Evolutionary conservation across 306 rosid species (phyloP).

Genomic region (Lathyrus oleraceus): DNA sequence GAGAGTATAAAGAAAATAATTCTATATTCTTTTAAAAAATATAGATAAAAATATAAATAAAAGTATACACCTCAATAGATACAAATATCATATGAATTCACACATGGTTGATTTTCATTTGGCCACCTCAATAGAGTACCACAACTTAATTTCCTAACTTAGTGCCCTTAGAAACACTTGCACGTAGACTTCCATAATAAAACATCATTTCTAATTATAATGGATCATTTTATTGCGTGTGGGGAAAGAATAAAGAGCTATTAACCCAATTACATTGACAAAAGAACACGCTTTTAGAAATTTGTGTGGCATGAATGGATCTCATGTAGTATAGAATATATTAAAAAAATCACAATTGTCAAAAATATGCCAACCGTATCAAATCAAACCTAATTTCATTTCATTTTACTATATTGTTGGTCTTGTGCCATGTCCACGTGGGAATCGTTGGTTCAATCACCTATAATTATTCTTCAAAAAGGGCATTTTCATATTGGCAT

Average conservation of each 20-base stretch:
- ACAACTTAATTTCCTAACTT: too few relatives aligned
- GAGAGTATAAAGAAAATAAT: too few relatives aligned
- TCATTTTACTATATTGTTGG: not conserved
- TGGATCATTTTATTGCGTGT: not conserved
- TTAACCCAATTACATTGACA: not conserved
- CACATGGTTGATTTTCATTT: too few relatives aligned
- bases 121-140: too few relatives aligned
- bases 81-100: too few relatives aligned
- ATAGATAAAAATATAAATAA: too few relatives aligned
- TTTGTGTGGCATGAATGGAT: not conserved
- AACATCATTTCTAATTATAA: not conserved
- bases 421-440: not conserved
- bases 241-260: not conserved
- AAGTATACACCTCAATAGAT: too few relatives aligned
- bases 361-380: not conserved
- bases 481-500: not conserved
- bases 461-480: not conserved
- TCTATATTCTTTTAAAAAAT: too few relatives aligned
- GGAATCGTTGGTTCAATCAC: not conserved
- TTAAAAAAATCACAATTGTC: not conserved
- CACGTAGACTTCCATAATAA: not conserved
- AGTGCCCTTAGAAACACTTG: too few relatives aligned
- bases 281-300: not conserved
- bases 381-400: not conserved
- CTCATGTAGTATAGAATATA: not conserved